Evolutionary conservation across 129 eudicot species (phyloP), one percentile per base, ranked within the genome.

Genomic region (Rutidosis leptorrhynchoides): DNA sequence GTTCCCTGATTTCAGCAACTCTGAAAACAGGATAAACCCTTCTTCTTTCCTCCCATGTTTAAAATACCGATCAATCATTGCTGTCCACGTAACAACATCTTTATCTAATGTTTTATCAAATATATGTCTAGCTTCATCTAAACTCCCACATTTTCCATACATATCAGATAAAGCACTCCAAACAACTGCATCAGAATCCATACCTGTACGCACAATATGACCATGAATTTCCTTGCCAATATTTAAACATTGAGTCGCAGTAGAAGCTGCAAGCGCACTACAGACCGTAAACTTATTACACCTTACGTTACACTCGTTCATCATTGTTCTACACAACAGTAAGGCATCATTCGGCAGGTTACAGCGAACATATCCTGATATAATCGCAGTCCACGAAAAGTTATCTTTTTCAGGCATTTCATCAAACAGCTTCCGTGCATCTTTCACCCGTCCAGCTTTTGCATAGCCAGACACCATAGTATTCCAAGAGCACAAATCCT

Each of bases 311-410:
- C 71, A 71, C 3, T 63, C 68, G 54, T 24, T 74, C 72, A 79
- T 78, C 95, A 87, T 84, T 11, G 29, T 27, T 70, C 95, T 79
- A 48, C 67, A 84, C 75, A 87, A 25, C 11, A 81, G 73, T 54
- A 87, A 74, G 0, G 85, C 90, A 40, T 77, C 74, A 19, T 26
- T 61, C 3, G 87, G 83, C 22, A 21, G n/a, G 46, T 74, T 78
- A 43, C 66, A 70, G 71, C 74, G 73, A 37, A 81, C 95, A 62
- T 84, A 81, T 43, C 87, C 87, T n/a, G 95, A 84, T 40, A 87
- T 76, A 71, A 87, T 87, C 0, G 88, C 88, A 24, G 87, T 84
- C 95, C 95, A 84, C 0, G 95, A 81, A 59, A 87, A 87, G 65
- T 75, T 75, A 63, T 81, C 95, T 45, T 85, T 77, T 61, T 79